Base-by-base conservation (phyloP, 2,329 filamentous ascomycete genomes). In the Talaromyces islandicus region DNA sequence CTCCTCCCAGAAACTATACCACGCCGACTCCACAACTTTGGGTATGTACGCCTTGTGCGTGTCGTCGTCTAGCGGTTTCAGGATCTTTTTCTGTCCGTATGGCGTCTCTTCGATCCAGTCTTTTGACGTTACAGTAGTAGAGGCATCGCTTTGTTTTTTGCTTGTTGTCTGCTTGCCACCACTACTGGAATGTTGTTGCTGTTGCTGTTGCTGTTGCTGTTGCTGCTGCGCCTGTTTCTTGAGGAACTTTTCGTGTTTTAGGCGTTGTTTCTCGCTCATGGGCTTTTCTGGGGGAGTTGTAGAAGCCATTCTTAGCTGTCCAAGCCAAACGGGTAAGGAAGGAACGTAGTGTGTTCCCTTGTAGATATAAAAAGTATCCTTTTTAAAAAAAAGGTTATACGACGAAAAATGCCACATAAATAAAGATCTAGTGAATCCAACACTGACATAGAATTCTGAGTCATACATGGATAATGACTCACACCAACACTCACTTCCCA, bases 1-100 rank as follows among this genome's bases (percentile, higher is more conserved):
- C 80, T 94, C 90, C 81, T 97, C 91, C 94, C 94, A 99, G 92
- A 92, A 99, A 64, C 89, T 85, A 70, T 95, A 94, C 87, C 93
- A 96, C 17, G 90, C 91, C 25, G 88, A 88, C 80, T 99, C 94
- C 64, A 99, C 93, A 61, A 89, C 91, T 64, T 88, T 85, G 54
- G 94, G 94, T 70, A 93, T 89, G 78, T 97, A 97, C 55, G 92
- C 92, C 75, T 94, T 94, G 78, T 71, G 68, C 24, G 75, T 75
- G 63, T 76, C 73, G 55, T 77, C 70, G 67, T 78, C 78, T 65
- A 75, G 79, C 60, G 80, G 77, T 75, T 82, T 84, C 78, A 80
- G 79, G 78, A 95, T 92, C 81, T 92, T 91, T 71, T 91, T 88
- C 71, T 90, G 89, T 19, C 50, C 50, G 3, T 25, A 9, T 6